A percentile compares a stretch with the other conserved stretches of the same genome.
phyloP scores from a whole-genome alignment of 768 basidiomycete genomes.

The Leucocoprinus birnbaumii region DNA sequence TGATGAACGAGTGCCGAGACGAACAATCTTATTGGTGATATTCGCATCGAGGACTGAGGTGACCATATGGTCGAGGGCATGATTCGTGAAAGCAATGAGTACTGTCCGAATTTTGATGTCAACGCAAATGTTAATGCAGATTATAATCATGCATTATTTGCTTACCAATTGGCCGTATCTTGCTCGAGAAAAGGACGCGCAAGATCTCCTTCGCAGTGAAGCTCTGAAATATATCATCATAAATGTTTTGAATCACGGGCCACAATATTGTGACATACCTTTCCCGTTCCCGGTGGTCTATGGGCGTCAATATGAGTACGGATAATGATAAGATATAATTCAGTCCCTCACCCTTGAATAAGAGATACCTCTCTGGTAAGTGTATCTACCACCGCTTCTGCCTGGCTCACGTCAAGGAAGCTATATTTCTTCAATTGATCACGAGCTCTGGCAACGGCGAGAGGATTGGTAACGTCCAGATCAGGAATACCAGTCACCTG shows the following conservation, averaged over 20 bases:
- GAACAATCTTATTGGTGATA: conserved; percentile 63
- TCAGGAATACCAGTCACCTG: conserved; percentile 28
- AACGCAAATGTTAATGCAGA: not conserved
- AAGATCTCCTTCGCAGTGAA: conserved; percentile 70
- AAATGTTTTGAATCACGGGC: conserved; percentile 4
- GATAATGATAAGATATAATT: no score
- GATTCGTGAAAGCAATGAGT: conserved; percentile 66
- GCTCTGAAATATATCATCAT: conserved; percentile 32
- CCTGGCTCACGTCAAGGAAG: conserved; percentile 68
- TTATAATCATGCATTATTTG: not conserved
- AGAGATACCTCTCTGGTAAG: conserved; percentile 59
- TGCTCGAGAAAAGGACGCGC: conserved; percentile 53
- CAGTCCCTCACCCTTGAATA: conserved; percentile 69
- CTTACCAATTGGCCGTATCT: conserved; percentile 43
- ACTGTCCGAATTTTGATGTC: not conserved
- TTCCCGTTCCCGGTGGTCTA: conserved; percentile 79
- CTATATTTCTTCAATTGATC: conserved; percentile 42
- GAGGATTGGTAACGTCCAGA: conserved; percentile 37
- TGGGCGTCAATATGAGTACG: no score
- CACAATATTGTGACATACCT: conserved; percentile 35
- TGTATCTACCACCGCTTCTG: conserved; percentile 61
- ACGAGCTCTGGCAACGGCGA: conserved; percentile 47
- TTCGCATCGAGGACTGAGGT: conserved; percentile 57
- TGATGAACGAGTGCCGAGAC: conserved; percentile 62
- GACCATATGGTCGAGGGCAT: conserved; percentile 38